Evolutionary conservation across 2,329 filamentous ascomycete genomes (phyloP).

Genomic region (Zasmidium citrigriseum): DNA sequence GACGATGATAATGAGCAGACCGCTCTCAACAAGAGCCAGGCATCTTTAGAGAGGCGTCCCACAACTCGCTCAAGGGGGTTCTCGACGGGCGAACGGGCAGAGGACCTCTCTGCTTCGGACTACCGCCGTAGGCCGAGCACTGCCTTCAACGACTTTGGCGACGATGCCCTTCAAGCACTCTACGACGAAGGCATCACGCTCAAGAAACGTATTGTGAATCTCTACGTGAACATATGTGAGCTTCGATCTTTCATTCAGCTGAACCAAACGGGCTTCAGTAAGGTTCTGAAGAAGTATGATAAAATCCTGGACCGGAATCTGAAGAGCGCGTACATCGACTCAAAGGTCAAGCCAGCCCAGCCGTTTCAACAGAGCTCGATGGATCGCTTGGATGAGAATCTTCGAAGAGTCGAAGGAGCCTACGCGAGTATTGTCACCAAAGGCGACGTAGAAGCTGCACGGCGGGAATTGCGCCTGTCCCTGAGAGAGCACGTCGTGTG

Average conservation of each 20-base stretch:
- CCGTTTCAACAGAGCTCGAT: conserved; percentile 77
- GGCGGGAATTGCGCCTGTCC: conserved; percentile 83
- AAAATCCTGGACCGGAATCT: conserved; percentile 87
- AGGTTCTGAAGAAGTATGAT: conserved; percentile 97
- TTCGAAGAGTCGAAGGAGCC: conserved; percentile 71
- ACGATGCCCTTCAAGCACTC: conserved; percentile 69
- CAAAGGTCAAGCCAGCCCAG: conserved; percentile 74
- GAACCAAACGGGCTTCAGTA: conserved; percentile 94
- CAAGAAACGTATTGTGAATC: conserved; percentile 84
- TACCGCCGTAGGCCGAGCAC: conserved; percentile 65
- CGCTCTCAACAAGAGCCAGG: conserved; percentile 41
- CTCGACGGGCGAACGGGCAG: conserved; percentile 20
- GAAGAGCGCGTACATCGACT: conserved; percentile 73
- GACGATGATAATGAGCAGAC: conserved; percentile 59
- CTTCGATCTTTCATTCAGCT: conserved; percentile 94
- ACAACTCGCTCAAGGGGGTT: conserved; percentile 19
- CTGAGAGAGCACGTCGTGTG: conserved; percentile 96
- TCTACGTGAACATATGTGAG: conserved; percentile 92
- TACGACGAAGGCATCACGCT: conserved; percentile 77
- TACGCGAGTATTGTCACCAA: conserved; percentile 83
- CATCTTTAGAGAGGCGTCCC: conserved; percentile 25
- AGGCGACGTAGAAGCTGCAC: conserved; percentile 74
- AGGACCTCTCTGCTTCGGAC: conserved; percentile 28
- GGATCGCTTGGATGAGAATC: conserved; percentile 68
- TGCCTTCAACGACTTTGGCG: conserved; percentile 75